These are phyloP conservation scores for Xanthoceras sorbifolium DNA, from an alignment of 345 rosid genomes.

Conservation along the genomic window DNA sequence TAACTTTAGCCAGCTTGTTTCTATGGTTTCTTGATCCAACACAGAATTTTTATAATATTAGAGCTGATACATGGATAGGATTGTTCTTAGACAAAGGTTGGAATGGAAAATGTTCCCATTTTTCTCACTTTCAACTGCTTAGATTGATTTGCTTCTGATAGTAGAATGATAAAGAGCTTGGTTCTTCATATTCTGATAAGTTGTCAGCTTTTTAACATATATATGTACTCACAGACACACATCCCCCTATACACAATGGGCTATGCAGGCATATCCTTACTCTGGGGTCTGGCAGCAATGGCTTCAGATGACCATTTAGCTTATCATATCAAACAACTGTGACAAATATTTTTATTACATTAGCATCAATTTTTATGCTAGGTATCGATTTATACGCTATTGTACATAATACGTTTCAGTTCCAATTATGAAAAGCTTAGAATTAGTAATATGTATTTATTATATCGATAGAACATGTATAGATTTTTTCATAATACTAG, in stretches of 20 bases:
- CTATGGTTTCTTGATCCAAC: background rate
- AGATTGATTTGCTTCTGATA: background rate
- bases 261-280: background rate
- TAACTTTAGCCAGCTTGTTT: background rate
- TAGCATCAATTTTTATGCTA: background rate
- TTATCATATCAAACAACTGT: background rate
- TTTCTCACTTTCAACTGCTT: background rate
- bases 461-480: background rate
- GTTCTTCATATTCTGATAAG: background rate
- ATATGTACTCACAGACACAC: background rate
- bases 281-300: background rate
- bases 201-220: background rate
- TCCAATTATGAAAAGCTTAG: background rate
- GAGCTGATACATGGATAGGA: background rate
- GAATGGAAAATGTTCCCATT: background rate
- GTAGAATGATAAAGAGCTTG: conserved; percentile 3
- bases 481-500: background rate
- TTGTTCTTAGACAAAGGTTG: background rate
- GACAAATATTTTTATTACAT: background rate
- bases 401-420: no score
- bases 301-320: background rate
- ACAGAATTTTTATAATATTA: background rate
- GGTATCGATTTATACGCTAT: background rate
- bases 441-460: no score
- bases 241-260: background rate